Percentiles rank a stretch among this genome's conserved stretches.
phyloP scores from a whole-genome alignment of 495 filamentous ascomycete species.

The Penicillium longicatenatum region DNA sequence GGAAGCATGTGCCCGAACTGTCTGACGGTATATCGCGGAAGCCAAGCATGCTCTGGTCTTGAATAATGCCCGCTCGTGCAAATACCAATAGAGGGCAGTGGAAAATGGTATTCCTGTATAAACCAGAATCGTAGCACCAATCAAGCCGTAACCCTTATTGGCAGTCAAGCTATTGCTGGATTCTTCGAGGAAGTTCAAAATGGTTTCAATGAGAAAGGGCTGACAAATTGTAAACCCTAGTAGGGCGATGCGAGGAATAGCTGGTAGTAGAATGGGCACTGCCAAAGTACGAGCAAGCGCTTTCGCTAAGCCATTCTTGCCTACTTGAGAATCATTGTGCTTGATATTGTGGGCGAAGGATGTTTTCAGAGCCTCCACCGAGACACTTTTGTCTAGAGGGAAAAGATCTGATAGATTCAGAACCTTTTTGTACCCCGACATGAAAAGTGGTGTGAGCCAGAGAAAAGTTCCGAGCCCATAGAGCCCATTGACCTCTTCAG shows the following conservation, averaged over 20 bases:
- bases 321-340: neutral
- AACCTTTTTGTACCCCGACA: neutral
- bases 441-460: neutral
- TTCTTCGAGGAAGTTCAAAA: neutral
- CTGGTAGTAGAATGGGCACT: neutral
- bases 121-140: neutral
- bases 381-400: neutral
- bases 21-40: conserved; percentile 2
- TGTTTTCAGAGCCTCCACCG: neutral
- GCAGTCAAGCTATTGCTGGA: neutral
- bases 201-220: neutral
- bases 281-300: neutral
- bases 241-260: neutral
- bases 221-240: neutral
- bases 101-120: neutral
- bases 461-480: conserved; percentile 1
- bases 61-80: neutral
- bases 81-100: conserved; percentile 3
- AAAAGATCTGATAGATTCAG: conserved; percentile 2
- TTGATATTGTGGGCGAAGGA: neutral
- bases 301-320: neutral
- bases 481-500: neutral
- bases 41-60: neutral
- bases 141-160: conserved; percentile 4
- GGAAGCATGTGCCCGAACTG: neutral